Percentiles rank a stretch among this genome's conserved stretches.
Evolutionary conservation across 2,329 filamentous ascomycete genomes (phyloP).

Genomic region (Corynespora cassiicola): DNA sequence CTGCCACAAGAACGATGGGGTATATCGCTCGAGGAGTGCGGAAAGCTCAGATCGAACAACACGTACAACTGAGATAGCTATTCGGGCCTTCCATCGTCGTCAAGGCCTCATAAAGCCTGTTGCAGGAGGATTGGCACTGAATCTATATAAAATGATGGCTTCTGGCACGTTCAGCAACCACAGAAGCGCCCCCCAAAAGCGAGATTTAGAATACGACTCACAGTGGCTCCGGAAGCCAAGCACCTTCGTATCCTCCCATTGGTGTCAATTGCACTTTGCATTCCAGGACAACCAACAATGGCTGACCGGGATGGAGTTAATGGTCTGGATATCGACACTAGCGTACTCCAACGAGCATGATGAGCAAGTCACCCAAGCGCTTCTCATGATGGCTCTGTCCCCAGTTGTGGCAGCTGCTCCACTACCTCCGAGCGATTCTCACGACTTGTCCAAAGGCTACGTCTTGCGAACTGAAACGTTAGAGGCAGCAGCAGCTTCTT

Average conservation of each 20-base stretch:
- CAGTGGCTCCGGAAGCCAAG: slow-evolving; percentile 24
- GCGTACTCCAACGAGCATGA: slow-evolving; percentile 28
- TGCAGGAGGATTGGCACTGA: too few species aligned
- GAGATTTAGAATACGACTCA: slow-evolving; percentile 29
- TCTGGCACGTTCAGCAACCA: slow-evolving; percentile 3
- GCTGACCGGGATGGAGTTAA: slow-evolving; percentile 26
- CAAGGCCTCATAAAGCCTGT: too few species aligned
- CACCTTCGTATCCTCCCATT: slow-evolving; percentile 9
- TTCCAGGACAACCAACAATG: slow-evolving; percentile 2
- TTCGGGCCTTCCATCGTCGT: too few species aligned
- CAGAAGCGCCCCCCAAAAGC: too few species aligned
- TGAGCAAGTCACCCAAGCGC: slow-evolving; percentile 27
- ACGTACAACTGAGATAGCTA: too few species aligned
- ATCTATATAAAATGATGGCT: slow-evolving; percentile 6
- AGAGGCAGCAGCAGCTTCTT: slow-evolving; percentile 11
- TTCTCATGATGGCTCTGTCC: slow-evolving; percentile 24
- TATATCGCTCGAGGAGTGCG: slow-evolving; percentile 33
- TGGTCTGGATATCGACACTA: slow-evolving; percentile 32
- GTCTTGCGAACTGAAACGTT: slow-evolving; percentile 14
- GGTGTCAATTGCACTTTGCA: slow-evolving; percentile 31
- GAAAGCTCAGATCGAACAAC: too few species aligned
- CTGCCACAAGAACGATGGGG: slow-evolving; percentile 29
- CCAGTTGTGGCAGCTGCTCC: slow-evolving; percentile 7
- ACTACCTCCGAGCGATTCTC: slow-evolving; percentile 10
- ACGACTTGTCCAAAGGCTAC: slow-evolving; percentile 19